These are phyloP conservation scores for Eucalyptus paniculata DNA, from an alignment of 345 rosid species.

Conservation along the genomic window DNA sequence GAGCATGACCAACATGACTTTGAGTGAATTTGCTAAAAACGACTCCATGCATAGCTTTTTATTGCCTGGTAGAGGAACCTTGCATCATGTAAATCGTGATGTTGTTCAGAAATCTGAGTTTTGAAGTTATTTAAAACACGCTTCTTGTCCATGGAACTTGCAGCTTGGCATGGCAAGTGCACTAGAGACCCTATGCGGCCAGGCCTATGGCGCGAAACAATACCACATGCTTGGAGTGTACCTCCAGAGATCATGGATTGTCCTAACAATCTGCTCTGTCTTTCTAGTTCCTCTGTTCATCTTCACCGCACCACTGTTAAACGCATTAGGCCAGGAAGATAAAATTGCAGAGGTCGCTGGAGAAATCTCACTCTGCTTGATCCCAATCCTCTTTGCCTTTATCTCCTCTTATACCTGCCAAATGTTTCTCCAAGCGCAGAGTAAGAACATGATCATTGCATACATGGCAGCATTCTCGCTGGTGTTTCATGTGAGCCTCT, in stretches of 20 bases:
- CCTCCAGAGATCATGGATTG: slow-evolving; percentile 80
- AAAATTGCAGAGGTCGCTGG: slow-evolving; percentile 31
- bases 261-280: slow-evolving; percentile 16
- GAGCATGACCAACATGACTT: not conserved
- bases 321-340: slow-evolving; percentile 48
- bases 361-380: slow-evolving; percentile 36
- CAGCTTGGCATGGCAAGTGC: slow-evolving; percentile 91
- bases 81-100: not conserved
- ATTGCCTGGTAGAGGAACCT: not conserved
- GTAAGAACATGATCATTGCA: slow-evolving; percentile 63
- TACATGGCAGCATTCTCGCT: slow-evolving; percentile 46
- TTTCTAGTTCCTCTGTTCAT: slow-evolving; percentile 43
- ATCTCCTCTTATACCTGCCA: slow-evolving; percentile 54
- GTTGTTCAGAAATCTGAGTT: not conserved
- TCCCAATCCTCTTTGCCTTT: slow-evolving; percentile 34
- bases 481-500: slow-evolving; percentile 32
- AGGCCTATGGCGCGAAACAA: slow-evolving; percentile 75
- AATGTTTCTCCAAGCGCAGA: slow-evolving; percentile 75
- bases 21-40: not conserved
- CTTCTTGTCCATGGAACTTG: not conserved
- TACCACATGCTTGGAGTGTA: slow-evolving; percentile 72
- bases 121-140: not conserved
- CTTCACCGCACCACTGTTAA: slow-evolving; percentile 39
- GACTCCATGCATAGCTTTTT: not conserved
- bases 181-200: slow-evolving; percentile 76